A percentile compares a stretch with the other conserved stretches of the same genome.
phyloP scores from a whole-genome alignment of 1,284 basidiomycete species.

The Hemileia vastatrix region DNA sequence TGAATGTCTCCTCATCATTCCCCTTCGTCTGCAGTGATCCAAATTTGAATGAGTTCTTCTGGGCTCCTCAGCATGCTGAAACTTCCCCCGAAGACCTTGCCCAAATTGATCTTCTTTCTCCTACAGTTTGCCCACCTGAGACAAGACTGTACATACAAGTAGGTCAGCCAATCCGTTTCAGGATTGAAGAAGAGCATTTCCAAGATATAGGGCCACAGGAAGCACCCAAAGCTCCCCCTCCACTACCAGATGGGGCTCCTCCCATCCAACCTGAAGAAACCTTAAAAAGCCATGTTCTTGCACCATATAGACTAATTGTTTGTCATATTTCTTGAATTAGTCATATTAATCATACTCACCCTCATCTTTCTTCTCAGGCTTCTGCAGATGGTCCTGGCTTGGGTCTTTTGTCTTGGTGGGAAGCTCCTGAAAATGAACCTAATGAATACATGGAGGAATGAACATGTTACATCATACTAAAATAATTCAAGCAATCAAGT shows the following conservation, averaged over 20 bases:
- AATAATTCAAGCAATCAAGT: too few species aligned
- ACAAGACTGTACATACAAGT: slow-evolving; percentile 17
- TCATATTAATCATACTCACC: not conserved
- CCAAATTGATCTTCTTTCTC: slow-evolving; percentile 15
- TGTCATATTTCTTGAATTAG: too few species aligned
- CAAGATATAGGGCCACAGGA: slow-evolving; percentile 18
- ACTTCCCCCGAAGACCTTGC: not conserved
- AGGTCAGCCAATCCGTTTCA: slow-evolving; percentile 14
- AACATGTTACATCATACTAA: too few species aligned
- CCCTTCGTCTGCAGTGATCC: too few species aligned
- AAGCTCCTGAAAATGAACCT: too few species aligned
- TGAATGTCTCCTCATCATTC: too few species aligned
- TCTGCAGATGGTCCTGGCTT: slow-evolving; percentile 18
- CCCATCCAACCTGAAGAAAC: slow-evolving; percentile 2
- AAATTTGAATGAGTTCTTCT: slow-evolving; percentile 19
- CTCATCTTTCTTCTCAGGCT: not conserved
- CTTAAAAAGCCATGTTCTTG: slow-evolving; percentile 16
- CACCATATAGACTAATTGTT: slow-evolving; percentile 19
- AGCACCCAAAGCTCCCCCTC: slow-evolving; percentile 13
- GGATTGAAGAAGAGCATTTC: slow-evolving; percentile 21
- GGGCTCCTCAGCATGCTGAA: slow-evolving; percentile 21
- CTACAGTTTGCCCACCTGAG: not conserved
- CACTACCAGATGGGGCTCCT: not conserved
- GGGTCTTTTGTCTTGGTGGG: slow-evolving; percentile 21
- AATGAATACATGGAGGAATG: too few species aligned